These are phyloP conservation scores for Agroathelia rolfsii DNA, from an alignment of 1,284 basidiomycete genomes.

Conservation along the genomic window DNA sequence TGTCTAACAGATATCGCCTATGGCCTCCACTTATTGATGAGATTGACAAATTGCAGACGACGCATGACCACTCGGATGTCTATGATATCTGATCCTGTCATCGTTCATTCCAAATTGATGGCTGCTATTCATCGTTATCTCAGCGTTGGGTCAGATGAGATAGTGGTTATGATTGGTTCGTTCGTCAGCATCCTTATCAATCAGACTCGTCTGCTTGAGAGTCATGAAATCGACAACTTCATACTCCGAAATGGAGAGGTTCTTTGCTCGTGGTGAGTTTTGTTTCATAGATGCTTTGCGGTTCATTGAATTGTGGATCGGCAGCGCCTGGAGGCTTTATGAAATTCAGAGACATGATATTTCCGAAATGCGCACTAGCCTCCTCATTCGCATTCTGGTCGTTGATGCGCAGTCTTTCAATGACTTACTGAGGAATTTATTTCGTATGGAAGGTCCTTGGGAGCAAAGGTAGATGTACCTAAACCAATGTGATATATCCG, in stretches of 20 bases:
- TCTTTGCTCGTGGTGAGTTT: conserved; percentile 44
- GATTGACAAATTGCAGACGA: conserved; percentile 29
- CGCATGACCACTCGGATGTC: conserved; percentile 33
- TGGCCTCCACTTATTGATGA: conserved; percentile 2
- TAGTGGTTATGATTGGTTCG: conserved; percentile 45
- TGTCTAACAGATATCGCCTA: conserved; percentile 11
- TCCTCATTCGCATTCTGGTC: conserved; percentile 49
- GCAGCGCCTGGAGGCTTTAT: conserved; percentile 59
- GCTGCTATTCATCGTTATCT: conserved; percentile 42
- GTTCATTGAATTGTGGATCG: conserved; percentile 4
- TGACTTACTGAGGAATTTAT: conserved; percentile 30
- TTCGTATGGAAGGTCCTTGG: conserved; percentile 19
- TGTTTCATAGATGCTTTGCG: neutral
- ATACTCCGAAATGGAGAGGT: conserved; percentile 48
- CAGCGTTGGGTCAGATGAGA: conserved; percentile 35
- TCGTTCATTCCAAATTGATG: conserved; percentile 46
- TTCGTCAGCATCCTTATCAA: conserved; percentile 52
- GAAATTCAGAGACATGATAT: conserved; percentile 44
- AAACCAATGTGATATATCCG: too few species aligned
- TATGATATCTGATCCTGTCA: conserved; percentile 41
- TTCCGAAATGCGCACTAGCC: conserved; percentile 37
- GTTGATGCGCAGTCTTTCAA: conserved; percentile 55
- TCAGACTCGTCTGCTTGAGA: conserved; percentile 46
- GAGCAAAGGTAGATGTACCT: conserved; percentile 1
- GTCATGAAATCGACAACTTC: conserved; percentile 62